Conservation (phyloP, 306 rosid genomes). For the Delonix regia region DNA sequence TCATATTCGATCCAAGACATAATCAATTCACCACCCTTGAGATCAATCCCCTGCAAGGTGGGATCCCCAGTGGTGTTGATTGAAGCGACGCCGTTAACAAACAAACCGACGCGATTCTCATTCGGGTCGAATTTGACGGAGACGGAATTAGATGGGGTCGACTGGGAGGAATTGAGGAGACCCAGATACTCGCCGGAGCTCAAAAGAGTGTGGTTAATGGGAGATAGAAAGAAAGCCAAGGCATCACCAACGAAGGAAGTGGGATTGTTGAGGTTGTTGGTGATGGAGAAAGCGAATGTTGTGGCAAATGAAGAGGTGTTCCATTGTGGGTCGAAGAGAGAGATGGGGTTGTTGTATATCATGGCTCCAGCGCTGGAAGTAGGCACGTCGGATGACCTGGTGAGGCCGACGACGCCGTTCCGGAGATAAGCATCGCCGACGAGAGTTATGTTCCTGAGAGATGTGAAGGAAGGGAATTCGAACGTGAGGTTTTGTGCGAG, state of each 20-base stretch:
- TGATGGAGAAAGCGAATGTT: conserved; percentile 59
- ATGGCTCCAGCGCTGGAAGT: conserved; percentile 67
- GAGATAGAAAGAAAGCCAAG: conserved; percentile 70
- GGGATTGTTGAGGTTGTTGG: conserved; percentile 55
- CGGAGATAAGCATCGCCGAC: conserved; percentile 84
- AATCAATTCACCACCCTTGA: conserved; percentile 60
- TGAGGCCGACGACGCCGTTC: conserved; percentile 71
- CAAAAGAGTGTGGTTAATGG: conserved; percentile 45
- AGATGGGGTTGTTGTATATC: conserved; percentile 59
- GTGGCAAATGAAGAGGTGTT: conserved; percentile 74
- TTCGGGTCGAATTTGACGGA: conserved; percentile 72
- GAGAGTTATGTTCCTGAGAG: conserved; percentile 77
- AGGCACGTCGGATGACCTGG: conserved; percentile 67
- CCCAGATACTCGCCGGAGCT: conserved; percentile 51
- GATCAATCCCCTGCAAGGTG: conserved; percentile 51
- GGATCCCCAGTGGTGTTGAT: conserved; percentile 53
- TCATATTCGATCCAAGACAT: conserved; percentile 82
- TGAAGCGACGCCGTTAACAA: conserved; percentile 52
- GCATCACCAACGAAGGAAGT: conserved; percentile 69
- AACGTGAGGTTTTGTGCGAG: conserved; percentile 42
- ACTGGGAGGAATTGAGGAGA: conserved; percentile 48
- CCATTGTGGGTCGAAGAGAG: conserved; percentile 46
- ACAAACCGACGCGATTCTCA: conserved; percentile 70
- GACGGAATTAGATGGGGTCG: conserved; percentile 45
- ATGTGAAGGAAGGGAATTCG: conserved; percentile 58